phyloP scores from a whole-genome alignment of 75 land plant species.

The Ceratopteris richardii region DNA sequence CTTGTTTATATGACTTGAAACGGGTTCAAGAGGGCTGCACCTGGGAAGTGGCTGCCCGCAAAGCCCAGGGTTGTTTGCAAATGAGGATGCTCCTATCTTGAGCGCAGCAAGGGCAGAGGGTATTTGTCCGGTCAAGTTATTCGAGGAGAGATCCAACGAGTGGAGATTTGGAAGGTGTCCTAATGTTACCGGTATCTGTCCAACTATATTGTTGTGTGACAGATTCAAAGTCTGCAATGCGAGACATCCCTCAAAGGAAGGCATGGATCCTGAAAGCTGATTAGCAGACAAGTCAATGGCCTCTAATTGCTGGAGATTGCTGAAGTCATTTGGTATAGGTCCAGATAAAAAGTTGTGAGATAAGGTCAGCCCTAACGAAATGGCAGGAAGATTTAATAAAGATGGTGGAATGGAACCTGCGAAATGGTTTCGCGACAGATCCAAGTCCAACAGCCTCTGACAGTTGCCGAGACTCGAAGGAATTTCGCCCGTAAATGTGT shows the following conservation, averaged over 20 bases:
- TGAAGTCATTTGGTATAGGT: not conserved
- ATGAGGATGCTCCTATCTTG: no score
- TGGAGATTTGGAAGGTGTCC: conserved; percentile 15
- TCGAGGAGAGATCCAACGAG: conserved; percentile 40
- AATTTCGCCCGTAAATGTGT: no score
- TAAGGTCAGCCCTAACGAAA: not conserved
- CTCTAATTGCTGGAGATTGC: not conserved
- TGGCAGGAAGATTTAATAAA: not conserved
- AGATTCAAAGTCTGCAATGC: not conserved
- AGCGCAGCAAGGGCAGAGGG: conserved; percentile 20
- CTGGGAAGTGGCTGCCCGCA: no score
- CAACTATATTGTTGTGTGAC: not conserved
- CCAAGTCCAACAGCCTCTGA: conserved; percentile 18
- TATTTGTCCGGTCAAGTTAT: conserved; percentile 35
- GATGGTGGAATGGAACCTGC: conserved; percentile 1
- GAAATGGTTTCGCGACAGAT: conserved; percentile 24
- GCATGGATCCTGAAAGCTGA: not conserved
- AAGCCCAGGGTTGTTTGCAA: no score
- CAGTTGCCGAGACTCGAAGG: no score
- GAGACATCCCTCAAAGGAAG: not conserved
- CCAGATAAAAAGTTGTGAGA: not conserved
- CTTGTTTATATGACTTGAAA: no score
- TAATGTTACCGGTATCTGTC: not conserved
- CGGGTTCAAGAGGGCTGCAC: no score
- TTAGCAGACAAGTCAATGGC: not conserved